Evolutionary conservation across 345 rosid species (phyloP), one percentile per base, ranked within the genome.

Genomic region (Toxicodendron radicans): DNA sequence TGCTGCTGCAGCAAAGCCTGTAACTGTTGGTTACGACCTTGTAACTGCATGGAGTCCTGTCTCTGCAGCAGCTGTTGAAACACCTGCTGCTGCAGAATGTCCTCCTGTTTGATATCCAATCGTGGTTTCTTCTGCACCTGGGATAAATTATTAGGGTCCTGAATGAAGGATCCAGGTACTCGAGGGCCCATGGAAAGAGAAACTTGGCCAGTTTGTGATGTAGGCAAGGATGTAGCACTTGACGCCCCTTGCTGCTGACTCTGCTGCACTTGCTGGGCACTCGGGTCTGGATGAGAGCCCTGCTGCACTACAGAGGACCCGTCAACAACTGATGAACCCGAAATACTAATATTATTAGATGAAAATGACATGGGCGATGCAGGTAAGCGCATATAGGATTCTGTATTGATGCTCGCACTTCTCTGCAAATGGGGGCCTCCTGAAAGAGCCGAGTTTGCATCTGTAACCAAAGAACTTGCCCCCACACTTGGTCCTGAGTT

Each of bases 381-480:
- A 3, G 99, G 98, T 77, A 93, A 84, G 72, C 99, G 97, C 94
- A 92, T 87, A 68, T 92, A 92, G 0, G 99, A 89, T 73, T 95
- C 98, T 10, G 89, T 89, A 76, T 95, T 95, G 79, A 92, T 84
- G 84, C 99, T 95, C 13, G 94, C 94, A 77, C 99, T 95, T 74
- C 98, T 90, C 88, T 91, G 97, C 86, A 95, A 83, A 76, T 86
- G 87, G 45, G 94, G 92, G 67, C 98, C 97, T 16, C 93, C 92
- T 32, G 99, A 95, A 68, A 92, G 87, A 0, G 89, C 94, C 3
- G 99, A 95, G 81, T 95, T 95, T 70, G 96, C 99, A 89, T 95
- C 97, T 38, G 99, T 93, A 58, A 93, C 91, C 82, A 95, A 10
- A 90, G 98, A 93, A 79, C 99, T 93, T 16, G 99, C 99, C 70